Conservation (phyloP, 2,329 filamentous ascomycete species). For the Ascochyta koolunga region DNA sequence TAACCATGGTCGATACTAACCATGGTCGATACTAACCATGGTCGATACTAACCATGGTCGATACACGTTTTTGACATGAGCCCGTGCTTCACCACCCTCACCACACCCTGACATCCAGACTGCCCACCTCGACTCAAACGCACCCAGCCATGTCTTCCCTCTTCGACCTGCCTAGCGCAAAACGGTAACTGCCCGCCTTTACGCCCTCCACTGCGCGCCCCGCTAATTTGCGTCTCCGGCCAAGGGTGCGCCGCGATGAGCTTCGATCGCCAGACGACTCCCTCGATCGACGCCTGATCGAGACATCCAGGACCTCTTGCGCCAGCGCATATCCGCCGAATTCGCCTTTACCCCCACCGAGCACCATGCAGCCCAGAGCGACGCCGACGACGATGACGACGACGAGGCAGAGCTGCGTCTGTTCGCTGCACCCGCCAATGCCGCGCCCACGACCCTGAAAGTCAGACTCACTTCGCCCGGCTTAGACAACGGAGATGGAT, state of each 20-base stretch:
- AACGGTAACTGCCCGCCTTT: slow-evolving; percentile 25
- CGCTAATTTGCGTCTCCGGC: background rate
- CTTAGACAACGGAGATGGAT: slow-evolving; percentile 27
- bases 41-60: too few species aligned
- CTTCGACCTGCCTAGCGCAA: slow-evolving; percentile 32
- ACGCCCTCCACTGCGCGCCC: background rate
- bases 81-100: slow-evolving; percentile 3
- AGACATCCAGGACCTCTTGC: slow-evolving; percentile 38
- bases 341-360: slow-evolving; percentile 32
- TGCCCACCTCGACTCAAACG: slow-evolving; percentile 3
- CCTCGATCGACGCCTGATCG: slow-evolving; percentile 44
- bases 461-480: slow-evolving; percentile 43
- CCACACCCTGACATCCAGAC: background rate
- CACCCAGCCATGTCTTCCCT: slow-evolving; percentile 26
- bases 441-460: slow-evolving; percentile 32
- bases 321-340: slow-evolving; percentile 29
- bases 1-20: too few species aligned
- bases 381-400: slow-evolving; percentile 22
- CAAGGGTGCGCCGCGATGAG: slow-evolving; percentile 43
- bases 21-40: too few species aligned
- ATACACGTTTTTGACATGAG: slow-evolving; percentile 10
- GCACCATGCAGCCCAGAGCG: background rate
- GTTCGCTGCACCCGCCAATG: slow-evolving; percentile 37
- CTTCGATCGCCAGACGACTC: slow-evolving; percentile 43
- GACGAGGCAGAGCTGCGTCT: slow-evolving; percentile 45